Conservation (phyloP, 192 early-diverging fungal species). For the Allomyces arbusculus region DNA sequence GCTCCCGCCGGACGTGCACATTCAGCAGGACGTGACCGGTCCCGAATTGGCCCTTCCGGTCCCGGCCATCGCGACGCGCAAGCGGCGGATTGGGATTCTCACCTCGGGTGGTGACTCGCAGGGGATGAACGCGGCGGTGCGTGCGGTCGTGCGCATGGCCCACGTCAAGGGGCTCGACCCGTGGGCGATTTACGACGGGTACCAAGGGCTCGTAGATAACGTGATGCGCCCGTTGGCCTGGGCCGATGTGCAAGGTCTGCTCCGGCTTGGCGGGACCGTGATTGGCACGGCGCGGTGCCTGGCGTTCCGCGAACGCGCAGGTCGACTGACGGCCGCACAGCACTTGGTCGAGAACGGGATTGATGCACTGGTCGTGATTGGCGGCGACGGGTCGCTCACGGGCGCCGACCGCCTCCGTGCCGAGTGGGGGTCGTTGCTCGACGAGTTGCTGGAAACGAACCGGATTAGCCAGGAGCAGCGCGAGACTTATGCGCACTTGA, state of each 20-base stretch:
- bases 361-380: conserved; percentile 83
- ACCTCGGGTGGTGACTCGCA: conserved; percentile 88
- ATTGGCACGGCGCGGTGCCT: conserved; percentile 86
- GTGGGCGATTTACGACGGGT: conserved; percentile 86
- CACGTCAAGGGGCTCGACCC: conserved; percentile 62
- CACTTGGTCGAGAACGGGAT: conserved; percentile 84
- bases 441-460: conserved; percentile 42
- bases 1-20: background rate
- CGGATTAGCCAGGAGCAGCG: conserved; percentile 37
- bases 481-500: conserved; percentile 41
- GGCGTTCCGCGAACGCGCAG: conserved; percentile 63
- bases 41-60: background rate
- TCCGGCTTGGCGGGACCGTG: conserved; percentile 72
- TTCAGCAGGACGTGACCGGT: background rate
- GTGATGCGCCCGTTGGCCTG: conserved; percentile 66
- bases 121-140: conserved; percentile 95
- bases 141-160: conserved; percentile 71
- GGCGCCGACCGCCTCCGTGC: conserved; percentile 77
- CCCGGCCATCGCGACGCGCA: conserved; percentile 6
- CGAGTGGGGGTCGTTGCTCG: conserved; percentile 73
- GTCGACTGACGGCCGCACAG: conserved; percentile 56
- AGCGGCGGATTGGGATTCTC: conserved; percentile 68
- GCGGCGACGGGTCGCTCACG: conserved; percentile 91
- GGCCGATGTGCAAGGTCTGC: conserved; percentile 76
- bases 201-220: conserved; percentile 80